These are phyloP conservation scores for Pseudoneurospora amorphoporcata DNA, from an alignment of 495 filamentous ascomycete genomes.

Conservation along the genomic window DNA sequence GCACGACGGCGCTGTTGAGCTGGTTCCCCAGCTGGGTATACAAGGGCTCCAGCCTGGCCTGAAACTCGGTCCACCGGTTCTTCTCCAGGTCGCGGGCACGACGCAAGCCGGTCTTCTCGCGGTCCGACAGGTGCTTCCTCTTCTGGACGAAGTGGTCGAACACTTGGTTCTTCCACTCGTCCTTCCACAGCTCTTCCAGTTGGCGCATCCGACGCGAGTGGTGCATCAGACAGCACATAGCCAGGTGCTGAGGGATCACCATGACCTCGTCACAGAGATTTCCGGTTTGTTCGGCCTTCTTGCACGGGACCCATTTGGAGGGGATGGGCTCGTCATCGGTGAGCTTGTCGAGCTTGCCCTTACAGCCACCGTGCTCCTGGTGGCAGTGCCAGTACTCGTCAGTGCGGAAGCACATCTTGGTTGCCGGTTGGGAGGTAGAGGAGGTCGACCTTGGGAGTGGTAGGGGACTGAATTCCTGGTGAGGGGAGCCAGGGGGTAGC, in stretches of 20 bases:
- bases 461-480: neutral
- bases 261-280: neutral
- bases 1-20: neutral
- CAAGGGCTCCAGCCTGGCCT: neutral
- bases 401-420: neutral
- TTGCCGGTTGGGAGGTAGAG: neutral
- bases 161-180: neutral
- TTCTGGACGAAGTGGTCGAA: neutral
- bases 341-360: neutral
- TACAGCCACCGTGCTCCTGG: neutral
- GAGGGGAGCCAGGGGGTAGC: neutral
- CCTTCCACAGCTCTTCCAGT: neutral
- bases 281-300: neutral
- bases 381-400: neutral
- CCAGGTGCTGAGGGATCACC: neutral
- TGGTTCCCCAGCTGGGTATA: neutral
- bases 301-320: neutral
- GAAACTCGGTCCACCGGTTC: neutral
- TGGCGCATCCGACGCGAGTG: neutral
- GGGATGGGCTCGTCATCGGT: neutral
- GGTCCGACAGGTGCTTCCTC: neutral
- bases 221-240: neutral
- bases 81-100: neutral
- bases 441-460: neutral
- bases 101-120: neutral